Evolutionary conservation across 192 early-diverging fungal species (phyloP).

Genomic region (Podila epigama): DNA sequence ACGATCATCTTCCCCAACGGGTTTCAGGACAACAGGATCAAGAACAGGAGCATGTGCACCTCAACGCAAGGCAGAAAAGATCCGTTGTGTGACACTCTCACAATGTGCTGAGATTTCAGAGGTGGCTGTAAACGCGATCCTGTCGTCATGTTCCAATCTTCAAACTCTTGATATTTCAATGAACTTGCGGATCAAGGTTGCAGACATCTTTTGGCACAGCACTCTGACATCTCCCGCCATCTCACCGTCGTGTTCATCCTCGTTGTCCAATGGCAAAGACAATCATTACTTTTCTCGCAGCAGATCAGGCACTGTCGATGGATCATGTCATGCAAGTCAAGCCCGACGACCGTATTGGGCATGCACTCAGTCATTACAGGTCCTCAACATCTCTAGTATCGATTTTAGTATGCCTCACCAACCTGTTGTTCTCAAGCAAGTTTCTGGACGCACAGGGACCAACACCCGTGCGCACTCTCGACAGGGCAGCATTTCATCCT

Average conservation of each 20-base stretch:
- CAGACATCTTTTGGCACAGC: background rate
- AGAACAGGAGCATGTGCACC: background rate
- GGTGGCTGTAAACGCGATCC: background rate
- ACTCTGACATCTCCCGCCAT: no score
- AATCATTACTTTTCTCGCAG: background rate
- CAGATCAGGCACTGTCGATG: background rate
- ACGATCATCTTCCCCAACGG: background rate
- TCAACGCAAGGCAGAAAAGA: background rate
- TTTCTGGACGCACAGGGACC: no score
- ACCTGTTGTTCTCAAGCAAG: background rate
- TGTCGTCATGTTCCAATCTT: background rate
- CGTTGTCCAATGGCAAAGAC: background rate
- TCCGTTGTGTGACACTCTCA: background rate
- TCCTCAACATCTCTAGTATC: background rate
- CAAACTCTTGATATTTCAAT: background rate
- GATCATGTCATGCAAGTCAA: background rate
- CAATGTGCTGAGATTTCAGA: background rate
- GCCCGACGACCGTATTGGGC: background rate
- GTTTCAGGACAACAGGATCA: background rate
- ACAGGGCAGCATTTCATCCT: background rate
- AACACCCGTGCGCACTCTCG: background rate
- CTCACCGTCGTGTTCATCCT: no score
- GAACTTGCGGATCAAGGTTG: background rate
- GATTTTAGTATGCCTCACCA: background rate
- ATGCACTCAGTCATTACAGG: background rate